A percentile compares a stretch with the other conserved stretches of the same genome.
phyloP scores from a whole-genome alignment of 139 green algal species.

The Tetraselmis chui region DNA sequence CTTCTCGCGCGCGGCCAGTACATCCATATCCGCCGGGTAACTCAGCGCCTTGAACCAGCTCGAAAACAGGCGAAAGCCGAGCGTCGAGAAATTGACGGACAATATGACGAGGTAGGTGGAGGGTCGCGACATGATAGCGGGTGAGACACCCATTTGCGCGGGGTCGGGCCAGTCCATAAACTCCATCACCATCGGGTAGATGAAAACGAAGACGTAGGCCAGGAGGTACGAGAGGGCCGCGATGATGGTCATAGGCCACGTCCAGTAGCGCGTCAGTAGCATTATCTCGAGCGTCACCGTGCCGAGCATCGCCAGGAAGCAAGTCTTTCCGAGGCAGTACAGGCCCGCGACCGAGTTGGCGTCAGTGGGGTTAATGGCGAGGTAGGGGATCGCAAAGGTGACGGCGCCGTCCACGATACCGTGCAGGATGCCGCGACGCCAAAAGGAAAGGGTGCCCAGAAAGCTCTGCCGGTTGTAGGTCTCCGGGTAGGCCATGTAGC shows the following conservation, averaged over 20 bases:
- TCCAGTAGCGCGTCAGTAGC: slow-evolving; percentile 62
- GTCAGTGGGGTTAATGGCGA: slow-evolving; percentile 20
- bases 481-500: slow-evolving; percentile 15
- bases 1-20: not conserved
- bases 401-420: slow-evolving; percentile 33
- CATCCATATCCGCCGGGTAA: not conserved
- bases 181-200: slow-evolving; percentile 46
- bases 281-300: slow-evolving; percentile 57
- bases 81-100: not conserved
- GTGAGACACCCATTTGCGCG: slow-evolving; percentile 35
- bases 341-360: slow-evolving; percentile 35
- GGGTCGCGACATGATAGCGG: slow-evolving; percentile 24
- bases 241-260: slow-evolving; percentile 44
- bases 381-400: slow-evolving; percentile 43
- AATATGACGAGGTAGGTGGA: slow-evolving; percentile 38
- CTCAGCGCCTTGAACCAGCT: not conserved
- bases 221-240: slow-evolving; percentile 48
- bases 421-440: slow-evolving; percentile 44
- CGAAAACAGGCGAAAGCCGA: slow-evolving; percentile 5
- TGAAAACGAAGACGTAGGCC: slow-evolving; percentile 54
- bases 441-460: slow-evolving; percentile 45
- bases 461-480: slow-evolving; percentile 42
- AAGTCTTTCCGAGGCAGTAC: slow-evolving; percentile 44
- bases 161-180: slow-evolving; percentile 33
- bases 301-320: slow-evolving; percentile 48